Percentiles rank a stretch among this genome's conserved stretches.
phyloP scores from a whole-genome alignment of 306 rosid species.

The Sicyos baderoa region DNA sequence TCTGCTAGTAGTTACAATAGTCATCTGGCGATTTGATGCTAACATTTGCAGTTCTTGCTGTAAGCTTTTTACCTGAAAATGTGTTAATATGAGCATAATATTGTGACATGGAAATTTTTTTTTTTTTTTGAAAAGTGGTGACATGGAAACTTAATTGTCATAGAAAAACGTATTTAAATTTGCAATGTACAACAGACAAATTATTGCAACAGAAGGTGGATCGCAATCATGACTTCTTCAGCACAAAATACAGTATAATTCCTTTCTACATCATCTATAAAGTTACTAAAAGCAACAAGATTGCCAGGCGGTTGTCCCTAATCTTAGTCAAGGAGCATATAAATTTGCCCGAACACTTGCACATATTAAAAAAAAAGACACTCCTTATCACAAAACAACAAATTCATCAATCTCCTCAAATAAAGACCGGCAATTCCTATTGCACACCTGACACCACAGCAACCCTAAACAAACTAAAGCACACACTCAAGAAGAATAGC shows the following conservation, averaged over 20 bases:
- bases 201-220: neutral
- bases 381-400: too few species aligned
- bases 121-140: too few species aligned
- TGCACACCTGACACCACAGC: too few species aligned
- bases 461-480: too few species aligned
- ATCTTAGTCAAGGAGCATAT: neutral
- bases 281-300: neutral
- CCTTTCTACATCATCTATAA: neutral
- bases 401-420: too few species aligned
- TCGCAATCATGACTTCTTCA: neutral
- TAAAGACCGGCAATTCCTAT: too few species aligned
- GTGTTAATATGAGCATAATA: neutral
- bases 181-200: neutral
- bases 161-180: neutral
- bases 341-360: too few species aligned
- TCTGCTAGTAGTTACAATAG: constrained; percentile 54
- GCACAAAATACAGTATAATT: neutral
- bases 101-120: neutral
- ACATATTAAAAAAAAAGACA: too few species aligned
- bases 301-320: neutral
- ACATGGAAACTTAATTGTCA: neutral
- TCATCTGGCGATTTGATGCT: constrained; percentile 44
- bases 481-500: too few species aligned
- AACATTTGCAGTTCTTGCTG: constrained; percentile 53
- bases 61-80: constrained; percentile 67